Evolutionary conservation across 495 filamentous ascomycete genomes (phyloP), one percentile per base, ranked within the genome.

Genomic region (Filosporella fistucella): DNA sequence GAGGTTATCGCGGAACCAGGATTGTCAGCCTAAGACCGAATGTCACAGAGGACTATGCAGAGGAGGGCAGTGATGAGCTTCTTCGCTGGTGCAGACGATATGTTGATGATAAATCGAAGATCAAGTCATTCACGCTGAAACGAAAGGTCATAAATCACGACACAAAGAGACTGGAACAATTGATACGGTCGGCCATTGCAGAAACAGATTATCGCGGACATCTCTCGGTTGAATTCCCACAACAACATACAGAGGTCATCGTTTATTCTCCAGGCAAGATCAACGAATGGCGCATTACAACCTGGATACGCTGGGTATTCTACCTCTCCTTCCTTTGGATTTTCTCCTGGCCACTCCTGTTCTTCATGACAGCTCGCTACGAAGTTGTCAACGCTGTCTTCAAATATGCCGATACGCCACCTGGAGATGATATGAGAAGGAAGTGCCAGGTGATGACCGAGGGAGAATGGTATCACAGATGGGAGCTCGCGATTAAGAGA

Each of bases 261-360:
- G 64, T 82, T 40, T 81, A 77, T 60, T 81, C 77, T 33, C 64
- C 72, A 0, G 70, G 70, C 35, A 67, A 59, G 42, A 68, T 73
- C 42, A 84, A 82, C 44, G 28, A 59, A n/a, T 78, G 76, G 72
- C 72, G 82, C 3, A 61, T 72, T 42, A 82, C 68, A 4, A 49
- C 41, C 10, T 85, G 76, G 71, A 68, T 82, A 22, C 56, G 67
- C 9, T 80, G 69, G 72, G 18, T 85, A 28, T 84, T 81, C 63
- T 76, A 72, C 55, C 56, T 82, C 11, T 77, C 73, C 2, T 74
- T 85, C 43, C 60, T 81, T 33, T 82, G 80, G 67, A 54, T 85
- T 28, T 69, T 85, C 56, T 62, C 70, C 14, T 85, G 82, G 82
- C 82, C 81, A 13, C 69, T 75, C 35, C 63, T 85, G 23, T 81